Evolutionary conservation across 805 yeast species (phyloP).

Genomic region (Zygosaccharomyces gambellarensis): DNA sequence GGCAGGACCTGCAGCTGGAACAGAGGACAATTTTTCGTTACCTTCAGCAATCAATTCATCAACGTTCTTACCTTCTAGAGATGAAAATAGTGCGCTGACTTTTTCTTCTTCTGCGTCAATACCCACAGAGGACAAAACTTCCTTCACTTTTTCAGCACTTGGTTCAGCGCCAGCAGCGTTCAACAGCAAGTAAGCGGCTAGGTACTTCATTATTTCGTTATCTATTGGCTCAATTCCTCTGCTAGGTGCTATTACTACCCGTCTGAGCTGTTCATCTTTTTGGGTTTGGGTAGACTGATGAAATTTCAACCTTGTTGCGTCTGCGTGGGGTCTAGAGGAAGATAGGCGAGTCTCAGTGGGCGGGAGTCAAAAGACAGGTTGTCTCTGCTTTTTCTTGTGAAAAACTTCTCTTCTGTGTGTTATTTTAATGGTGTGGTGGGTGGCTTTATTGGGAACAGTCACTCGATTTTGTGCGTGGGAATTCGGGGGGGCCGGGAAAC

Average conservation of each 20-base stretch:
- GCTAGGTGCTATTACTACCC: not conserved
- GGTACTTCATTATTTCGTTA: slow-evolving; percentile 70
- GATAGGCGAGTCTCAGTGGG: not conserved
- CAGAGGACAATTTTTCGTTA: slow-evolving; percentile 91
- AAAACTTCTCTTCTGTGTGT: not conserved
- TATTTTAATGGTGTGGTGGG: not conserved
- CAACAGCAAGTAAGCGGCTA: slow-evolving; percentile 98
- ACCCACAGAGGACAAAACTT: slow-evolving; percentile 91
- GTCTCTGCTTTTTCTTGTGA: not conserved
- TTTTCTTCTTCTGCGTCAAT: slow-evolving; percentile 90
- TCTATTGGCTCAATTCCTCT: not conserved
- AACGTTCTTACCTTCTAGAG: slow-evolving; percentile 90
- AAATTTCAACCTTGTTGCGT: not conserved
- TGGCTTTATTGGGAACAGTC: slow-evolving; percentile 1
- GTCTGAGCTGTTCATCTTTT: not conserved
- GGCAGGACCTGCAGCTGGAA: slow-evolving; percentile 98
- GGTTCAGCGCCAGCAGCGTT: slow-evolving; percentile 97
- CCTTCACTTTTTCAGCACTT: slow-evolving; percentile 84
- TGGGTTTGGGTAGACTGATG: not conserved
- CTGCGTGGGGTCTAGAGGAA: not conserved
- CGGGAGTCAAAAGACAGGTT: not conserved
- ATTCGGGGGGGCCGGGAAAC: not conserved
- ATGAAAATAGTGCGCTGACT: slow-evolving; percentile 70
- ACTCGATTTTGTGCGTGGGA: not conserved
- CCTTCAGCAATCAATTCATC: slow-evolving; percentile 92